Percentiles rank a stretch among this genome's conserved stretches.
Conservation (phyloP, 2,329 filamentous ascomycete species). For the Aspergillus piperis region DNA sequence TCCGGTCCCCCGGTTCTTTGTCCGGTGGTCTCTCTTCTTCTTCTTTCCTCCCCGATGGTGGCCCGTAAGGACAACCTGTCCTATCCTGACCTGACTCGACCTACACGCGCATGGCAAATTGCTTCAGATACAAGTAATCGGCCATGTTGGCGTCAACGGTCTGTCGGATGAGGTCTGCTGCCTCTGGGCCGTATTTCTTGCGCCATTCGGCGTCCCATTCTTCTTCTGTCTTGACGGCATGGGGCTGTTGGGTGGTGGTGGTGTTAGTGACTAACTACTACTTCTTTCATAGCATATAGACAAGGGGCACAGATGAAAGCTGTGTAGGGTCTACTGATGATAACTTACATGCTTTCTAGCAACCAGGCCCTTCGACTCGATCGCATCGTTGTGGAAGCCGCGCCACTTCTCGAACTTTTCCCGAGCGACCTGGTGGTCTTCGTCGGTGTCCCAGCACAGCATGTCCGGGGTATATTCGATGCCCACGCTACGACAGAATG, state of each 20-base stretch:
- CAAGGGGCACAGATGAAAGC: no score
- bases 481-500: slow-evolving; percentile 79
- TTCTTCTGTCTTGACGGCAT: slow-evolving; percentile 50
- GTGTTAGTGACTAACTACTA: slow-evolving; percentile 11
- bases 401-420: slow-evolving; percentile 93
- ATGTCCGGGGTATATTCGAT: slow-evolving; percentile 75
- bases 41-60: not conserved
- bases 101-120: slow-evolving; percentile 60
- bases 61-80: no score
- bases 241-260: slow-evolving; percentile 25
- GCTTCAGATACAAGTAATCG: slow-evolving; percentile 66
- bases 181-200: slow-evolving; percentile 62
- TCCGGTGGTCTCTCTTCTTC: not conserved
- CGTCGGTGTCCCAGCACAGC: slow-evolving; percentile 79
- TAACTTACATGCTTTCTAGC: slow-evolving; percentile 52
- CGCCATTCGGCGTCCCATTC: slow-evolving; percentile 62
- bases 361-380: slow-evolving; percentile 75
- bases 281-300: no score
- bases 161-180: slow-evolving; percentile 59
- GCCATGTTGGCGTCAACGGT: slow-evolving; percentile 61
- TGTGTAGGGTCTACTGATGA: slow-evolving; percentile 10
- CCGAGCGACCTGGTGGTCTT: slow-evolving; percentile 68
- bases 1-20: not conserved
- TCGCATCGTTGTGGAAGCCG: slow-evolving; percentile 94
- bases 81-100: not conserved